A percentile compares a stretch with the other conserved stretches of the same genome.
Conservation (phyloP, 768 basidiomycete species). For the Asterophora lycoperdoides region DNA sequence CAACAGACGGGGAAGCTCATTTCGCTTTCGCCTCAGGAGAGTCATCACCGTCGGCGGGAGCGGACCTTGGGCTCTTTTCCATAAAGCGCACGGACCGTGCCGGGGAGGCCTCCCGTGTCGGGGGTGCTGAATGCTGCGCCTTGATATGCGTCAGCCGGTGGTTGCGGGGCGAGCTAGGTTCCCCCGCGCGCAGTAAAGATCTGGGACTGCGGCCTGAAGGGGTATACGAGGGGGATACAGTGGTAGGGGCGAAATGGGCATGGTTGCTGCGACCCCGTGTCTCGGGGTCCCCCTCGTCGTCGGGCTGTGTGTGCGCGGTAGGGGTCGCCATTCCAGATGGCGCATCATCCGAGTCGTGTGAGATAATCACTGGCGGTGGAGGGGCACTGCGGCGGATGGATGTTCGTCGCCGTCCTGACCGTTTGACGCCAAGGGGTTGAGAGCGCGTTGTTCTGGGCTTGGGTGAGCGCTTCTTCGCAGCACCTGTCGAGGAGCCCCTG, state of each 20-base stretch:
- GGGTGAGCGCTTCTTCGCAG: conserved; percentile 8
- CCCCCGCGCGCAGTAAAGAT: background rate
- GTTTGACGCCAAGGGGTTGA: conserved; percentile 8
- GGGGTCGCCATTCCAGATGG: conserved; percentile 1
- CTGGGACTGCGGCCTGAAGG: background rate
- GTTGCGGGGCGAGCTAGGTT: conserved; percentile 21
- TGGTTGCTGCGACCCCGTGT: conserved; percentile 4
- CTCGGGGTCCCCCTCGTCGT: conserved; percentile 5
- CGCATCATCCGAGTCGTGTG: background rate
- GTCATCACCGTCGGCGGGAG: background rate
- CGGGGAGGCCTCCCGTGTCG: conserved; percentile 40
- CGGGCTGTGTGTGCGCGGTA: conserved; percentile 9
- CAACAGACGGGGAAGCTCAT: no score
- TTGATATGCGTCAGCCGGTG: conserved; percentile 31
- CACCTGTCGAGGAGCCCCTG: background rate
- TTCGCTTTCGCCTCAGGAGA: conserved; percentile 7
- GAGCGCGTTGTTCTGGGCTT: conserved; percentile 9
- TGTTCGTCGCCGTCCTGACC: conserved; percentile 8
- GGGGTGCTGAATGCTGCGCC: conserved; percentile 23
- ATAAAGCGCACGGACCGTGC: conserved; percentile 41
- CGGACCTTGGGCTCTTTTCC: conserved; percentile 17
- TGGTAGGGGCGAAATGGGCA: background rate
- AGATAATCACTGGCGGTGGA: background rate
- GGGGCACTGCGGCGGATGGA: conserved; percentile 12
- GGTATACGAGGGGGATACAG: background rate